phyloP scores from a whole-genome alignment of 1,139 yeast genomes.

The Pneumocystis jirovecii region DNA sequence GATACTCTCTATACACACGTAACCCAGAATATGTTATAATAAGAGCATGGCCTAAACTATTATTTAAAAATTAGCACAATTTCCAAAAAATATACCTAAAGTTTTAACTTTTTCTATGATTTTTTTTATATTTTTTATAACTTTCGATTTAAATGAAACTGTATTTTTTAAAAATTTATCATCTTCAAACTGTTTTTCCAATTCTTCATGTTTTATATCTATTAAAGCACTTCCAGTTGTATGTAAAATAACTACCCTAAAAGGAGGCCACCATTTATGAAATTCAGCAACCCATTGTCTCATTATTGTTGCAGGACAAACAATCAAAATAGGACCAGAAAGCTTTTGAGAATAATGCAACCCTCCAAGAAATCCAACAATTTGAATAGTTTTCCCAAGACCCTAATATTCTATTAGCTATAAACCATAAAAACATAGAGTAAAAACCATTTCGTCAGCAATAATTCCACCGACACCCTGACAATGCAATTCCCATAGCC shows the following conservation, averaged over 20 bases:
- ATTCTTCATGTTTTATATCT: slow-evolving; percentile 29
- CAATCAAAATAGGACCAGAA: slow-evolving; percentile 65
- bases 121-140: background rate
- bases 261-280: slow-evolving; percentile 97
- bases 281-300: slow-evolving; percentile 93
- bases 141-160: slow-evolving; percentile 20
- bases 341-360: slow-evolving; percentile 66
- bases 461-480: slow-evolving; percentile 89
- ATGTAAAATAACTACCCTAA: slow-evolving; percentile 72
- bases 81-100: slow-evolving; percentile 10
- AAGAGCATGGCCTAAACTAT: slow-evolving; percentile 53
- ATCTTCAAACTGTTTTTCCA: slow-evolving; percentile 32
- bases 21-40: slow-evolving; percentile 89
- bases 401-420: slow-evolving; percentile 30
- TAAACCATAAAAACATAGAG: background rate
- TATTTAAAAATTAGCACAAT: slow-evolving; percentile 28
- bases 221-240: slow-evolving; percentile 86
- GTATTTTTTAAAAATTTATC: slow-evolving; percentile 33
- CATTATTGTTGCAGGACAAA: slow-evolving; percentile 93
- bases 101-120: background rate
- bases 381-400: slow-evolving; percentile 83
- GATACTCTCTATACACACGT: slow-evolving; percentile 52
- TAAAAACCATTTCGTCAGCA: slow-evolving; percentile 71
- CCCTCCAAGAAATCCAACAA: slow-evolving; percentile 80
- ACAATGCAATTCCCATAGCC: slow-evolving; percentile 64